phyloP scores from a whole-genome alignment of 352 stramenopile genomes.

The Pythium insidiosum region DNA sequence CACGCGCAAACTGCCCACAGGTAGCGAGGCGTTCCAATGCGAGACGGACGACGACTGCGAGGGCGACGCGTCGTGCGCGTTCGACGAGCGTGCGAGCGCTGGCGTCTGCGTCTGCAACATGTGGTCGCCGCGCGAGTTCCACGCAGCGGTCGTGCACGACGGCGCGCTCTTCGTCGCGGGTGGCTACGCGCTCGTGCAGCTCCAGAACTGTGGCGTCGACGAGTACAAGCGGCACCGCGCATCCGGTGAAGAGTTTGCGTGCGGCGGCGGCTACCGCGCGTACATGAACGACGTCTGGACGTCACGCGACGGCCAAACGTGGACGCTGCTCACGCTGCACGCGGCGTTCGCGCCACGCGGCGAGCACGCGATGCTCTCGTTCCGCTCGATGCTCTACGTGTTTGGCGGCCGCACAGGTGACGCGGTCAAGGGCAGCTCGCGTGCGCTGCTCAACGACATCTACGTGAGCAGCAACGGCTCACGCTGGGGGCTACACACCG shows the following conservation, averaged over 20 bases:
- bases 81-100: constrained; percentile 30
- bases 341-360: constrained; percentile 40
- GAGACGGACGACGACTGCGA: constrained; percentile 60
- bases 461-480: constrained; percentile 47
- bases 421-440: constrained; percentile 9
- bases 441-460: constrained; percentile 55
- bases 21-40: constrained; percentile 34
- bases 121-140: constrained; percentile 69
- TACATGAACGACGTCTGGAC: constrained; percentile 73
- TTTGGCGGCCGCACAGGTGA: constrained; percentile 43
- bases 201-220: constrained; percentile 58
- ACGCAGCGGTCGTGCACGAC: constrained; percentile 39
- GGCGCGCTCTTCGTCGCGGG: constrained; percentile 42
- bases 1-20: constrained; percentile 46
- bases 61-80: constrained; percentile 45
- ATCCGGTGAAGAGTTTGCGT: constrained; percentile 56
- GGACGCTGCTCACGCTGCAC: constrained; percentile 34
- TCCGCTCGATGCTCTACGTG: constrained; percentile 45
- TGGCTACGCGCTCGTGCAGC: constrained; percentile 52
- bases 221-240: constrained; percentile 38
- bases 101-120: constrained; percentile 65
- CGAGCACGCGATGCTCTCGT: constrained; percentile 61
- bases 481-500: constrained; percentile 25
- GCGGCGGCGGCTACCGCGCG: constrained; percentile 45
- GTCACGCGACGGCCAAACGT: constrained; percentile 48